Conservation (phyloP, 1,139 yeast genomes). For the Nakaseomyces bracarensis region DNA sequence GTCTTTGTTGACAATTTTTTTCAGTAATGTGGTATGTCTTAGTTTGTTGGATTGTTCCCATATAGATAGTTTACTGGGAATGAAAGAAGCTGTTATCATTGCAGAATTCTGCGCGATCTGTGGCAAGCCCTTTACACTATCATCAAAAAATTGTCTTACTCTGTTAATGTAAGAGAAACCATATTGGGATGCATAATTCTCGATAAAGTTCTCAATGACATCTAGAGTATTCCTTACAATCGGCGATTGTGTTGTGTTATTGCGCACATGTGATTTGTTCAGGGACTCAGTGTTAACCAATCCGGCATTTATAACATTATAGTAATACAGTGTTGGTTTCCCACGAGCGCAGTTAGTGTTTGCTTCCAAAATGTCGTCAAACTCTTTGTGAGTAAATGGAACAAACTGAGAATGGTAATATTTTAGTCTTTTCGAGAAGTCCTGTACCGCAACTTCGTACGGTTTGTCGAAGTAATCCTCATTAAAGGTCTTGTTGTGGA, state of each 20-base stretch:
- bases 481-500: conserved; percentile 52
- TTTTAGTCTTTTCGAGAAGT: conserved; percentile 50
- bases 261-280: not conserved
- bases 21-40: conserved; percentile 1
- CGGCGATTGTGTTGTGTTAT: conserved; percentile 9
- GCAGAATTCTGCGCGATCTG: not conserved
- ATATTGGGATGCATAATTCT: conserved; percentile 19
- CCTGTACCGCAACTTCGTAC: conserved; percentile 45
- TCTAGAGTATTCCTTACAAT: conserved; percentile 13
- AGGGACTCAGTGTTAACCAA: not conserved
- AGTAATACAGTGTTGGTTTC: conserved; percentile 16
- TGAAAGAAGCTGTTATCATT: not conserved
- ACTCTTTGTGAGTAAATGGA: conserved; percentile 44
- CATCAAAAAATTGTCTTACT: conserved; percentile 18
- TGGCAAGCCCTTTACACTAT: conserved; percentile 6
- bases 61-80: conserved; percentile 1
- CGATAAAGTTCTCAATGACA: conserved; percentile 17
- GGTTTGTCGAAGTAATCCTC: conserved; percentile 45
- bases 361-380: conserved; percentile 20
- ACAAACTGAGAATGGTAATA: conserved; percentile 51
- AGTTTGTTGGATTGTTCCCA: conserved; percentile 3
- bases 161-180: conserved; percentile 22
- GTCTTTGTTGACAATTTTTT: conserved; percentile 6
- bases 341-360: conserved; percentile 2
- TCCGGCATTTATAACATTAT: conserved; percentile 22